Percentiles rank a stretch among this genome's conserved stretches.
phyloP scores from a whole-genome alignment of 345 rosid species.

The Mercurialis annua region DNA sequence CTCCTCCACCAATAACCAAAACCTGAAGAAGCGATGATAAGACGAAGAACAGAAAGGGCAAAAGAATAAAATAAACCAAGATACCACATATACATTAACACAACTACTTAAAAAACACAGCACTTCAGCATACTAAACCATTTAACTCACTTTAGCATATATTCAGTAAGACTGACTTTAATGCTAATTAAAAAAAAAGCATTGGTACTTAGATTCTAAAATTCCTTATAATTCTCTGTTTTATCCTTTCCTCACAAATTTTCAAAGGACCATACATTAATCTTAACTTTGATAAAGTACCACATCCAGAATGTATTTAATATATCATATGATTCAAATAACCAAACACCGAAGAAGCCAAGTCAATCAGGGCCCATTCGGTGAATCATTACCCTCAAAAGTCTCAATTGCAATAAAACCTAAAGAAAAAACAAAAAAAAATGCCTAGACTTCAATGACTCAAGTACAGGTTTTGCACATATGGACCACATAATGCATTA shows the following conservation, averaged over 20 bases:
- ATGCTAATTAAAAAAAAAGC: neutral
- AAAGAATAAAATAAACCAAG: neutral
- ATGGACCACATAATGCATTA: neutral
- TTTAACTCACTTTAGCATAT: neutral
- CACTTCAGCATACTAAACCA: neutral
- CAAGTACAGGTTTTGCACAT: too few species aligned
- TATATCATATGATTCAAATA: neutral
- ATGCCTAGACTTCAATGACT: neutral
- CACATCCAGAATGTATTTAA: neutral
- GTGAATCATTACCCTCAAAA: neutral
- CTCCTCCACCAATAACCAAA: conserved; percentile 96
- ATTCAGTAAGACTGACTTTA: neutral
- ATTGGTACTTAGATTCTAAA: neutral
- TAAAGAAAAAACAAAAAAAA: neutral
- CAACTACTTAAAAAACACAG: neutral
- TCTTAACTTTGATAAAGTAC: neutral
- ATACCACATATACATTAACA: neutral
- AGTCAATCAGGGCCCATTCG: too few species aligned
- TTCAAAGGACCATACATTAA: neutral
- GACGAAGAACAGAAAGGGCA: neutral
- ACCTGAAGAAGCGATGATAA: conserved; percentile 41
- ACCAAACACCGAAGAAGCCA: neutral
- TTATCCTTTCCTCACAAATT: neutral
- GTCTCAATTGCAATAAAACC: neutral
- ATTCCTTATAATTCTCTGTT: neutral